phyloP scores from a whole-genome alignment of 352 stramenopile species.

The Phytopythium aichiense region DNA sequence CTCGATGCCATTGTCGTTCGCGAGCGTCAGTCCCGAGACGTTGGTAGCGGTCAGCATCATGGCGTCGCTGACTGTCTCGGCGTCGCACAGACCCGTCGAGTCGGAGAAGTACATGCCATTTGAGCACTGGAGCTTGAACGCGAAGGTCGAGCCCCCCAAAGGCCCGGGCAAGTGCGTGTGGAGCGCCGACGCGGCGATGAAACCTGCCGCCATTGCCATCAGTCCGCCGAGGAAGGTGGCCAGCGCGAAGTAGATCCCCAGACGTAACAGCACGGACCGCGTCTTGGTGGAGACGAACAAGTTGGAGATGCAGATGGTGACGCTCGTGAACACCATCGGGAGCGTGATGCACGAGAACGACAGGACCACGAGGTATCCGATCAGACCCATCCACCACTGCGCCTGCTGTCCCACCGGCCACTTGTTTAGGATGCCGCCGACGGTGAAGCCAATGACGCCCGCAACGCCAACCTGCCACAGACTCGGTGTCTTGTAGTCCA shows the following conservation, averaged over 20 bases:
- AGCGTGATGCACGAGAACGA: conserved; percentile 50
- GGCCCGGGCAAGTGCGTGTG: conserved; percentile 10
- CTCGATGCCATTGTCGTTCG: conserved; percentile 21
- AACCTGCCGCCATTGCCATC: conserved; percentile 32
- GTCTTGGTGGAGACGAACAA: conserved; percentile 52
- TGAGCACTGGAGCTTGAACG: conserved; percentile 44
- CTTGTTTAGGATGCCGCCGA: conserved; percentile 33
- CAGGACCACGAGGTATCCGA: conserved; percentile 30
- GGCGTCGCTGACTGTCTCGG: conserved; percentile 22
- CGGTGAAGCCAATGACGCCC: conserved; percentile 27
- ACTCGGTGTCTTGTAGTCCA: conserved; percentile 46
- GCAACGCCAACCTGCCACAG: conserved; percentile 30
- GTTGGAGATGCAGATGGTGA: conserved; percentile 57
- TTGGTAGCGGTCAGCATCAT: conserved; percentile 35
- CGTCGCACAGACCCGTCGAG: conserved; percentile 17
- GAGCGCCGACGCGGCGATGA: conserved; percentile 28
- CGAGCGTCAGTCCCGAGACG: conserved; percentile 44
- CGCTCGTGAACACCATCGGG: conserved; percentile 67
- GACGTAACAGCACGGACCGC: conserved; percentile 34
- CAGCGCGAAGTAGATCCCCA: conserved; percentile 41
- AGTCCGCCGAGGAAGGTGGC: conserved; percentile 36
- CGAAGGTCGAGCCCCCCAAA: conserved; percentile 15
- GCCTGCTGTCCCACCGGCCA: conserved; percentile 16
- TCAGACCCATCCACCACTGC: conserved; percentile 37
- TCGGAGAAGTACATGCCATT: conserved; percentile 42